Base-by-base conservation (phyloP, 768 basidiomycete genomes). In the Boletus huronensis region DNA sequence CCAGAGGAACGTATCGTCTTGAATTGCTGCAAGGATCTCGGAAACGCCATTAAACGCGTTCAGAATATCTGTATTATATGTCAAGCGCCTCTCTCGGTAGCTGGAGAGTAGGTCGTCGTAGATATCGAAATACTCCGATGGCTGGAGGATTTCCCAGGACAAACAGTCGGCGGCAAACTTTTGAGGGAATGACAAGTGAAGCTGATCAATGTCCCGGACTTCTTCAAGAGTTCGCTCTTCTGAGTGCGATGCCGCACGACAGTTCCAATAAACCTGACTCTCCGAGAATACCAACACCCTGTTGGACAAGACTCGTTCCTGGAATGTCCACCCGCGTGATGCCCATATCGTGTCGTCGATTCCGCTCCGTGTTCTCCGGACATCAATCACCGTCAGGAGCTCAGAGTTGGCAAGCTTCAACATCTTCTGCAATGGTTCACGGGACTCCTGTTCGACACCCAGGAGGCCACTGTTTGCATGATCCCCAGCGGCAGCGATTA, bases 281-380 rank as follows among this genome's bases (percentile, higher is more conserved):
- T 57, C 36, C 3, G 62, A 63, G 58, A 64, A 64, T 21, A 63
- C 48, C 36, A 63, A 47, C 13, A 60, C 34, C 17, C 58, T 59
- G 34, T 14, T 52, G 10, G 62, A 63, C 19, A 60, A 34, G 2
- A 54, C 19, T 9, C 62, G 62, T 6, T 63, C 62, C 36, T 63
- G 62, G 34, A 63, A 63, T 1, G 62, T 63, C 62, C 62, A 64
- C 21, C 50, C 57, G 10, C 63, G 38, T 9, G 56, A 6, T n/a
- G 51, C 59, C 54, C 60, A 58, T n/a, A 17, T 11, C 17, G 59
- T 52, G 11, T 34, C 31, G 3, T 53, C 21, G 14, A 63, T 56
- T 6, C 49, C 44, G 6, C 6, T 14, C n/a, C 25, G 11, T 5
- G 45, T 29, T 9, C 10, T 41, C 16, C 13, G 38, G 9, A 54